phyloP scores from a whole-genome alignment of 73 alveolate species.

The Paramecium octaurelia region DNA sequence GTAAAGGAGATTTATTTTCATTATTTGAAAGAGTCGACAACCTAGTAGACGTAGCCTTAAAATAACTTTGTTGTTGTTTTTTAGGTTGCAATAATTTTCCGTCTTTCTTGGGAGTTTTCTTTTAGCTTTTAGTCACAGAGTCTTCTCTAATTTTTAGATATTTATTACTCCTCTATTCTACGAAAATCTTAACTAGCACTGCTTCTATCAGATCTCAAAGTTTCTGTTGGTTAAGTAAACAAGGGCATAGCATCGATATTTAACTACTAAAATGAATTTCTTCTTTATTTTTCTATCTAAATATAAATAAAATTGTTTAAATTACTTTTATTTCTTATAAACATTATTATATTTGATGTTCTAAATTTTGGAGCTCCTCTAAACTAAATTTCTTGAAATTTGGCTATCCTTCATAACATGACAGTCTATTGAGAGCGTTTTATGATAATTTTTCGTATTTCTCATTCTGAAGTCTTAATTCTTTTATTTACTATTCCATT shows the following conservation, averaged over 20 bases:
- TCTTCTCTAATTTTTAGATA: background rate
- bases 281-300: background rate
- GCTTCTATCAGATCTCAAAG: slow-evolving; percentile 24
- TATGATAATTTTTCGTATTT: slow-evolving; percentile 7
- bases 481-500: background rate
- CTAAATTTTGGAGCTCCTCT: background rate
- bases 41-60: background rate
- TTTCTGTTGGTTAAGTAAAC: background rate
- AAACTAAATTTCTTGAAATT: background rate
- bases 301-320: background rate
- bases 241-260: background rate
- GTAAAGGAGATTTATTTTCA: background rate
- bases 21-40: background rate
- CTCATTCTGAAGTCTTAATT: background rate
- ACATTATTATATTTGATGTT: background rate
- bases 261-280: background rate
- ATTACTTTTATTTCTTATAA: background rate
- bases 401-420: slow-evolving; percentile 12
- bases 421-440: background rate
- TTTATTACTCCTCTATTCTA: background rate
- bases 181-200: background rate
- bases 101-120: background rate
- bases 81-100: background rate
- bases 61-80: background rate
- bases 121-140: background rate